Percentiles rank a stretch among this genome's conserved stretches.
phyloP scores from a whole-genome alignment of 352 stramenopile species.

The Phytopythium ostracodes region DNA sequence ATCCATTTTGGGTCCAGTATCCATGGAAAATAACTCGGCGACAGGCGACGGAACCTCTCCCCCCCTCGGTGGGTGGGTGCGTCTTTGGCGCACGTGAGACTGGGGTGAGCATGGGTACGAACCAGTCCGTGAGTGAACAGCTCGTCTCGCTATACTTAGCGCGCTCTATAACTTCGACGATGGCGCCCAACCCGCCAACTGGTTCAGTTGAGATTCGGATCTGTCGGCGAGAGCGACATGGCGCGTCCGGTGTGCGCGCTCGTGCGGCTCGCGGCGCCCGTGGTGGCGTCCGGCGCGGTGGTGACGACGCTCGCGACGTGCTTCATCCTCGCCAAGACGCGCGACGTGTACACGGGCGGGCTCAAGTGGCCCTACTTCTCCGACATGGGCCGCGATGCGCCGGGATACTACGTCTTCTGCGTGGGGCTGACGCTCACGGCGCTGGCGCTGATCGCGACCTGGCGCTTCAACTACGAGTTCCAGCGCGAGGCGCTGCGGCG shows the following conservation, averaged over 20 bases:
- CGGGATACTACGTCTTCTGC: slow-evolving; percentile 53
- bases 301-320: slow-evolving; percentile 51
- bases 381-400: slow-evolving; percentile 45
- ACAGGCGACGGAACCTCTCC: too few species aligned
- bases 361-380: slow-evolving; percentile 15
- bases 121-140: too few species aligned
- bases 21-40: too few species aligned
- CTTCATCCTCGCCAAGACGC: slow-evolving; percentile 42
- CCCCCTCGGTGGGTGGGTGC: too few species aligned
- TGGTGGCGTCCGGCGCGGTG: slow-evolving; percentile 31
- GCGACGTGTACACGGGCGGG: slow-evolving; percentile 46
- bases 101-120: too few species aligned
- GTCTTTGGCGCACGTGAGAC: too few species aligned
- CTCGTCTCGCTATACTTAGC: too few species aligned
- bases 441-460: slow-evolving; percentile 30
- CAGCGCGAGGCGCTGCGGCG: slow-evolving; percentile 32
- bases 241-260: not conserved
- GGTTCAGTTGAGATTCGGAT: not conserved
- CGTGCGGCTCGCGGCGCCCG: slow-evolving; percentile 16
- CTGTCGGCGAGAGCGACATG: not conserved
- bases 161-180: too few species aligned
- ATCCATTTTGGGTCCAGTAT: too few species aligned
- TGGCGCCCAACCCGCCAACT: not conserved
- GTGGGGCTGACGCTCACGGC: slow-evolving; percentile 34
- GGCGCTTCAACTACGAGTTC: slow-evolving; percentile 58